Percentiles rank a stretch among this genome's conserved stretches.
Conservation (phyloP, 345 rosid species). For the Eucalyptus pumila region DNA sequence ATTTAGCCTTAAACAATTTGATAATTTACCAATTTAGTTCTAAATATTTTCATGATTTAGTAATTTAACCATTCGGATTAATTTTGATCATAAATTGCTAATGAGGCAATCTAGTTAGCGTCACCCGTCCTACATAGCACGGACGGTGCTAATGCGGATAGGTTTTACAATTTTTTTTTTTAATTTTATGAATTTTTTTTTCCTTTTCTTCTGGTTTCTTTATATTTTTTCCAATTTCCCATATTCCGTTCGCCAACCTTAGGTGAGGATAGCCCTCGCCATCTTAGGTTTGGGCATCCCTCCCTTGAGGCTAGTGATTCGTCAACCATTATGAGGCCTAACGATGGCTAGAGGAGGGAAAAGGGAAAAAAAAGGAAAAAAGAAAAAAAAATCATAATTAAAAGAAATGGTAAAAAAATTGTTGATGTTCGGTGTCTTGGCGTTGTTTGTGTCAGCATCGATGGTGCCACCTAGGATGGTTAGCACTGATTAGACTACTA, state of each 20-base stretch:
- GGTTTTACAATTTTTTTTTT: neutral
- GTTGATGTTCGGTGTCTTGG: accelerated
- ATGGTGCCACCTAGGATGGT: neutral
- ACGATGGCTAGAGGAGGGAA: neutral
- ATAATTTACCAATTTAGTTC: too few species aligned
- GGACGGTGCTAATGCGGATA: accelerated
- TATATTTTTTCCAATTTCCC: neutral
- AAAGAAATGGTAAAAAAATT: neutral
- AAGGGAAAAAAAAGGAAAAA: too few species aligned
- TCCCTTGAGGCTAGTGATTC: too few species aligned
- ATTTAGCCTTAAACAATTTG: too few species aligned
- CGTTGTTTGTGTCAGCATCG: accelerated
- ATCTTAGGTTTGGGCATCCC: neutral
- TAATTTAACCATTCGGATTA: too few species aligned
- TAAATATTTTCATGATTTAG: too few species aligned
- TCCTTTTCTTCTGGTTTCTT: neutral
- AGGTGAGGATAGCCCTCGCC: too few species aligned
- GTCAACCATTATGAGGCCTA: neutral
- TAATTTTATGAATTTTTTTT: too few species aligned
- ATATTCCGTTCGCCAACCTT: neutral
- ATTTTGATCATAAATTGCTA: neutral
- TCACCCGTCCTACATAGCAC: accelerated
- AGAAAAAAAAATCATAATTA: too few species aligned
- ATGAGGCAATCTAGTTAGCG: neutral
- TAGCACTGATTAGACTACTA: accelerated